Conservation (phyloP, 108 stramenopile species). For the Pseudonitzschia multistriata region DNA sequence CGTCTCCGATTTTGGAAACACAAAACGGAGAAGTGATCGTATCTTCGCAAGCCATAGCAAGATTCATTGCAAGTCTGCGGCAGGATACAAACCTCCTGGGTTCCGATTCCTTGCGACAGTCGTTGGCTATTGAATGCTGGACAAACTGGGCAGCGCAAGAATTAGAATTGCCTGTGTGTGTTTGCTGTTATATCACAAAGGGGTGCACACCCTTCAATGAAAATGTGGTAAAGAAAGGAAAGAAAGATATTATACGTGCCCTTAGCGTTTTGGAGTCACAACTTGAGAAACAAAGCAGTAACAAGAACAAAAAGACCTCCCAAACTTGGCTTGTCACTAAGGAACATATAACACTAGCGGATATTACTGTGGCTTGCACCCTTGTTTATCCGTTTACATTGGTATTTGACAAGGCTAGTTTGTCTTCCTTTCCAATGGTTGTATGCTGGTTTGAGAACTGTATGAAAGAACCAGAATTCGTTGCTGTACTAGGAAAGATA, state of each 20-base stretch:
- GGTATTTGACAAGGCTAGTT: constrained; percentile 57
- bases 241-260: constrained; percentile 60
- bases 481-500: constrained; percentile 79
- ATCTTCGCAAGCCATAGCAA: constrained; percentile 82
- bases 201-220: constrained; percentile 83
- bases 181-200: constrained; percentile 84
- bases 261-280: constrained; percentile 66
- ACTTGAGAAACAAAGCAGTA: constrained; percentile 26
- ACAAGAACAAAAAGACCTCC: background rate
- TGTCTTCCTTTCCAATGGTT: constrained; percentile 64
- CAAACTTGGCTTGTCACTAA: constrained; percentile 67
- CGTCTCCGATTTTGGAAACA: constrained; percentile 85
- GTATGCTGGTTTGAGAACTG: constrained; percentile 82
- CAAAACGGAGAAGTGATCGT: constrained; percentile 62
- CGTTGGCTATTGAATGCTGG: constrained; percentile 76
- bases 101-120: constrained; percentile 51
- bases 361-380: constrained; percentile 83
- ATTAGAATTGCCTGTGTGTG: constrained; percentile 90
- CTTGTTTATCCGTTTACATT: constrained; percentile 90
- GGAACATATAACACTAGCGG: constrained; percentile 84
- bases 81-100: constrained; percentile 78
- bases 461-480: constrained; percentile 83
- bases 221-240: constrained; percentile 56
- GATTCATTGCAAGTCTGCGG: constrained; percentile 79
- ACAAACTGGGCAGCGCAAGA: constrained; percentile 83